Base-by-base conservation (phyloP, 768 basidiomycete species). In the Hygrophorus pudorinus region DNA sequence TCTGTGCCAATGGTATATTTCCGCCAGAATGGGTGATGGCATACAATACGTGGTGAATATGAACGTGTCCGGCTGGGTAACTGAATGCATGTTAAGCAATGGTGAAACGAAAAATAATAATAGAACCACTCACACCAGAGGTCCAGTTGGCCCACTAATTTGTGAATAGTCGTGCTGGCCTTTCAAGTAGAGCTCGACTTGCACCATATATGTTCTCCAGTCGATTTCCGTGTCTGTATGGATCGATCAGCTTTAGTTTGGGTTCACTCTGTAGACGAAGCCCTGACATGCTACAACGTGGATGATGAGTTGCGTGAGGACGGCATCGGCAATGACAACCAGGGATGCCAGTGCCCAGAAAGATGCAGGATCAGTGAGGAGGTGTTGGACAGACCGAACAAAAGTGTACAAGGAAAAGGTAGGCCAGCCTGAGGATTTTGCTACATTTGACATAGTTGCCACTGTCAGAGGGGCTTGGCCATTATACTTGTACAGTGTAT, bases 121-220 rank as follows among this genome's bases (percentile, higher is more conserved):
- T 38, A 59, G 24, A 32, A 47, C 11, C 11, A 56, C 76, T 60
- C 56, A 96, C 93, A 97, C 93, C 7, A 94, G 66, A 7, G 86
- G 89, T 12, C 96, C 96, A 5, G 91, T 96, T 2, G 91, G 92
- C 0, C 96, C 96, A 45, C 75, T 68, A 40, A 99, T 83, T 47
- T 68, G 61, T 10, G 76, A 71, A 58, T 99, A 99, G 56, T 92
- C 76, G 38, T 81, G 71, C 59, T 93, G 83, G 28, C 92, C 92
- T 44, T 77, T 74, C 38, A 86, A 54, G 64, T 87, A 91, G 33
- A 84, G 59, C 45, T 81, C 72, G 1, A 86, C 74, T 42, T 98
- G 96, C 42, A 82, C 67, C 79, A 97, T 90, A 58, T 99, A 99
- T 0, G 96, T 97, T 56, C 82, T 75, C 81, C 89, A 98, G 65